A percentile compares a stretch with the other conserved stretches of the same genome.
Conservation (phyloP, 2,329 filamentous ascomycete genomes). For the Talaromyces verruculosus region DNA sequence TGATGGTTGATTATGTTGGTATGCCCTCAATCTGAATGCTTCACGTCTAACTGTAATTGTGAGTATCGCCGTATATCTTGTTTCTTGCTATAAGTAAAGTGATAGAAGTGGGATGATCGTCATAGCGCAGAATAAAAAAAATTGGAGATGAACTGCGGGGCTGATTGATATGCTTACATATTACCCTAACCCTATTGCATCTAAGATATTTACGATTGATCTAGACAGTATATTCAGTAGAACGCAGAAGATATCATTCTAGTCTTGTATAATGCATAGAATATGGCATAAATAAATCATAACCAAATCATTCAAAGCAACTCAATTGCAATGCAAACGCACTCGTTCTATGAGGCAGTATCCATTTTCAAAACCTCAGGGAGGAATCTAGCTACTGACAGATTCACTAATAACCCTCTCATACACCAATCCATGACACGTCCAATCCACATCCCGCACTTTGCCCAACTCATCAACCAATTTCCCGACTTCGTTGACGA, state of each 20-base stretch:
- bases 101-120: conserved; percentile 5
- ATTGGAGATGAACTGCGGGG: conserved; percentile 6
- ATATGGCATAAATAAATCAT: conserved; percentile 2
- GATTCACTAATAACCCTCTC: conserved; percentile 48
- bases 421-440: conserved; percentile 58
- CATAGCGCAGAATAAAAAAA: conserved; percentile 11
- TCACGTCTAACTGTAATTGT: neutral
- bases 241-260: conserved; percentile 1
- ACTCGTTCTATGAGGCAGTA: neutral
- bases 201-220: too few species aligned
- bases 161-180: neutral
- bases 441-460: conserved; percentile 60
- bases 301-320: neutral
- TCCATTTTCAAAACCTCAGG: too few species aligned
- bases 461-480: conserved; percentile 59
- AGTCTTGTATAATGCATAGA: neutral
- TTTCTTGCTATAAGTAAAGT: neutral
- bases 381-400: neutral
- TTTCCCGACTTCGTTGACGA: conserved; percentile 58
- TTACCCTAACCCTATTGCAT: conserved; percentile 8
- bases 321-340: neutral
- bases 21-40: neutral
- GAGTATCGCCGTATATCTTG: neutral
- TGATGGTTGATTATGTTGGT: neutral
- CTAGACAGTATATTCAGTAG: too few species aligned